Base-by-base conservation (phyloP, 768 basidiomycete genomes). In the Myochromella boudieri region DNA sequence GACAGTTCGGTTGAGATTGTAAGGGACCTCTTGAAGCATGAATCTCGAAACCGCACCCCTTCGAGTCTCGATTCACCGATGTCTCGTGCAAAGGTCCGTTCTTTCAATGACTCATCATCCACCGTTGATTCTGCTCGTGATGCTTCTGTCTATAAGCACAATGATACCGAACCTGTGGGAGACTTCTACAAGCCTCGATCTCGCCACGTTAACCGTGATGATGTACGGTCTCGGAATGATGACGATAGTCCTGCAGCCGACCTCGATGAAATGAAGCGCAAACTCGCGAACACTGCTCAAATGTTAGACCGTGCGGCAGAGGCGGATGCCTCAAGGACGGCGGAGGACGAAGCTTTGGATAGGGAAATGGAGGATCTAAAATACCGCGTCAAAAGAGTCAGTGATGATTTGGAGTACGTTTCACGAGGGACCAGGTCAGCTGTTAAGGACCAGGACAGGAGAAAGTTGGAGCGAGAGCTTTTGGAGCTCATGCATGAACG, bases 101-200 rank as follows among this genome's bases (percentile, higher is more conserved):
- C 91, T 0, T 87, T 95, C 60, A 79, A 77, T 49, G 69, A 70
- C 39, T 66, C 75, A 9, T 69, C 76, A 5, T 68, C 81, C 2
- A 68, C 77, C 3, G 65, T 75, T 12, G 81, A 82, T 6, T 76
- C 81, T 1, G 74, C 76, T 4, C 78, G 87, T 9, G 97, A 99
- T 62, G 97, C 93, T 2, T 90, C 92, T 0, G 86, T 92, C 26
- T 99, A 97, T 73, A 90, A 90, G 57, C 88, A 97, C 68, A 76
- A 75, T 21, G 84, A 81, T 56, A 74, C 73, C 6, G 76, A 76
- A 32, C 79, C 81, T 3, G 68, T 77, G 1, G 74, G 78, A 34
- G 76, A 80, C 2, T 81, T 85, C 42, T 98, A 97, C 71, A 84
- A 87, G 59, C 82, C 91, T 2, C 79, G 80, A 7, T 80, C 79